phyloP scores from a whole-genome alignment of 495 filamentous ascomycete genomes.

The Lichenothelia convexa region DNA sequence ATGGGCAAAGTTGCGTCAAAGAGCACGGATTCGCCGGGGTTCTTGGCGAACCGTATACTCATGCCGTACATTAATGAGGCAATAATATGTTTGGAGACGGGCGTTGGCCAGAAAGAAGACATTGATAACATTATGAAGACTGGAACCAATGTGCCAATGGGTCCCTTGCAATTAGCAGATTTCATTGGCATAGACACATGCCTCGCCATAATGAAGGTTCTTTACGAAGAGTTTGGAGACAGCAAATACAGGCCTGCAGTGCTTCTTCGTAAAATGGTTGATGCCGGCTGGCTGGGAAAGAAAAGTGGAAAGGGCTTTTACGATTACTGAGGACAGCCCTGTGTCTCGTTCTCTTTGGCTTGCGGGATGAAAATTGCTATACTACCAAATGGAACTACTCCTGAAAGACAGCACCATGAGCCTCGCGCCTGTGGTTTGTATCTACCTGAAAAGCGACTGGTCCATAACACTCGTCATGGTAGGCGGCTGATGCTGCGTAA shows the following conservation, averaged over 20 bases:
- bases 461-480: too few species aligned
- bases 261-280: slow-evolving; percentile 82
- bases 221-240: slow-evolving; percentile 82
- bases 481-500: too few species aligned
- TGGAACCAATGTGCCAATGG: slow-evolving; percentile 97
- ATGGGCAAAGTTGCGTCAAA: slow-evolving; percentile 88
- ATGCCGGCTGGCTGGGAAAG: slow-evolving; percentile 95
- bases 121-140: slow-evolving; percentile 99
- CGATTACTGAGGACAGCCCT: slow-evolving; percentile 36
- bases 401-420: too few species aligned
- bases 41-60: slow-evolving; percentile 88
- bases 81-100: slow-evolving; percentile 88
- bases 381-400: too few species aligned
- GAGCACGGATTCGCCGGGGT: slow-evolving; percentile 79
- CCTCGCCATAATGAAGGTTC: slow-evolving; percentile 88
- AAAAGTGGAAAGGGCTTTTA: slow-evolving; percentile 96
- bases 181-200: slow-evolving; percentile 98
- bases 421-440: too few species aligned
- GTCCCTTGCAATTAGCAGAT: slow-evolving; percentile 79
- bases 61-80: slow-evolving; percentile 99
- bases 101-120: slow-evolving; percentile 66
- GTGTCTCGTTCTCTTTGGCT: too few species aligned
- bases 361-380: too few species aligned
- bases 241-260: slow-evolving; percentile 85
- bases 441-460: too few species aligned